phyloP scores from a whole-genome alignment of 2,329 filamentous ascomycete species.

The Fusarium goolgardi region DNA sequence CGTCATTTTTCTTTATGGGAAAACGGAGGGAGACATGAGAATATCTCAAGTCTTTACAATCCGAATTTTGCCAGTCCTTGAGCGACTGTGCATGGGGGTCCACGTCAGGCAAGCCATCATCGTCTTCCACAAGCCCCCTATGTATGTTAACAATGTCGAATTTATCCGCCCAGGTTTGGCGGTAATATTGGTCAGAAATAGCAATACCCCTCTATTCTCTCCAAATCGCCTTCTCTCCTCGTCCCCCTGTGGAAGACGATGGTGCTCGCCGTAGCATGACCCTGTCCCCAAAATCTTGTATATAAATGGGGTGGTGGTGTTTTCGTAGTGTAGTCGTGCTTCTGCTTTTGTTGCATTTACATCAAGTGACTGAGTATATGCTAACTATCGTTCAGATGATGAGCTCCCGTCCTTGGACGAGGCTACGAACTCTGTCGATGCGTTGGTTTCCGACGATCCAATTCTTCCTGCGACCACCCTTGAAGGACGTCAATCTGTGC shows the following conservation, averaged over 20 bases:
- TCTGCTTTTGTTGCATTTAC: conserved; percentile 42
- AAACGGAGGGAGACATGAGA: conserved; percentile 40
- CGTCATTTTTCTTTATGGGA: conserved; percentile 48
- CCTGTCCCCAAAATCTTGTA: conserved; percentile 53
- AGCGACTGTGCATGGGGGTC: conserved; percentile 43
- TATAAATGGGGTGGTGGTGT: conserved; percentile 54
- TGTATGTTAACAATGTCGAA: conserved; percentile 72
- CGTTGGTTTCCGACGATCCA: conserved; percentile 71
- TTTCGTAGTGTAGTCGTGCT: conserved; percentile 48
- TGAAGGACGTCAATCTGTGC: conserved; percentile 43
- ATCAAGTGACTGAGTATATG: conserved; percentile 44
- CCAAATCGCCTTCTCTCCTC: conserved; percentile 51
- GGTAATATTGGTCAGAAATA: conserved; percentile 57
- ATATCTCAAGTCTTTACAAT: conserved; percentile 36
- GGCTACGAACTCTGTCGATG: conserved; percentile 72
- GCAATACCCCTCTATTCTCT: conserved; percentile 55
- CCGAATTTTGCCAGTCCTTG: conserved; percentile 40
- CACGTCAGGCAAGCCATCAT: conserved; percentile 74
- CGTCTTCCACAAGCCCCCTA: conserved; percentile 71
- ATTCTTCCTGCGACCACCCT: conserved; percentile 26
- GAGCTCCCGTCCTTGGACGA: conserved; percentile 71
- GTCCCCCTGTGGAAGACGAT: conserved; percentile 67
- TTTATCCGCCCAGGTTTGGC: conserved; percentile 49
- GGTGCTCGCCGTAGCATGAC: conserved; percentile 69
- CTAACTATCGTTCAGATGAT: conserved; percentile 69